Conservation (phyloP, 306 rosid genomes). For the peach (Prunus persica) region Prunus_persica_NCBIv2 NC_034012.1:1528501-1529000, state of each 20-base stretch:
- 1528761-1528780: slow-evolving; percentile 20
- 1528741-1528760: slow-evolving; percentile 28
- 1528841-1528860: slow-evolving; percentile 10
- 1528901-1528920: neutral
- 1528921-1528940: neutral
- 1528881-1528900: neutral
- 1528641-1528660: neutral
- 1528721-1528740: slow-evolving; percentile 11
- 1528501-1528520: too few relatives aligned
- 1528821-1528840: neutral
- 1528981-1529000: slow-evolving; percentile 28
- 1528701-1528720: slow-evolving; percentile 8
- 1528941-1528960: neutral
- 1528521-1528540: neutral
- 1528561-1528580: neutral
- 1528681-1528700: slow-evolving; percentile 18
- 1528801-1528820: neutral
- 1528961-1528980: neutral
- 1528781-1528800: slow-evolving; percentile 21
- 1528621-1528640: slow-evolving; percentile 1
- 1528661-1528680: neutral
- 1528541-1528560: neutral
- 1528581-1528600: neutral
- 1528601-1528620: slow-evolving; percentile 9
- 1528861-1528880: slow-evolving; percentile 8